phyloP scores from a whole-genome alignment of 345 rosid genomes.

The Aquilaria malaccensis region DNA sequence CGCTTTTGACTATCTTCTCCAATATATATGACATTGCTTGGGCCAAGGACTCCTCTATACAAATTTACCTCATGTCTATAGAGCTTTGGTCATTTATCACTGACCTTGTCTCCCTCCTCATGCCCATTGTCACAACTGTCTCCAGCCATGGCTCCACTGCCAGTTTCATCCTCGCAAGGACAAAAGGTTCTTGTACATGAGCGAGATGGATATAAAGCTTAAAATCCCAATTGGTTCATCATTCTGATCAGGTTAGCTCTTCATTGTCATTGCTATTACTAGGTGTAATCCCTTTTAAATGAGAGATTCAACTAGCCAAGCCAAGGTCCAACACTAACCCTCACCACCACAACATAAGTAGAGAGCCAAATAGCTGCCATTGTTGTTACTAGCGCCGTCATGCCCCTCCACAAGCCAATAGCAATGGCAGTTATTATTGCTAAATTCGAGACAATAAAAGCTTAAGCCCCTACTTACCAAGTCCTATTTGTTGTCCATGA shows the following conservation, averaged over 20 bases:
- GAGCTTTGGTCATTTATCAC: conserved; percentile 25
- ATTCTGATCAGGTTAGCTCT: conserved; percentile 16
- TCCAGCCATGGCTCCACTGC: conserved; percentile 59
- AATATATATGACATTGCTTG: conserved; percentile 54
- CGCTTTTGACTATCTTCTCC: conserved; percentile 32
- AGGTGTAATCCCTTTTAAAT: too few species aligned
- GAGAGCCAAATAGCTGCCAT: too few species aligned
- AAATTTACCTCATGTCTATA: conserved; percentile 24
- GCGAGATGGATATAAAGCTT: conserved; percentile 46
- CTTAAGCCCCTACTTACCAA: too few species aligned
- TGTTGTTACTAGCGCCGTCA: too few species aligned
- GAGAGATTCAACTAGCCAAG: too few species aligned
- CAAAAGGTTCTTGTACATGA: conserved; percentile 54
- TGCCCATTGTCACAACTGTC: conserved; percentile 56
- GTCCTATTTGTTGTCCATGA: too few species aligned
- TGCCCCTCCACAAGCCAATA: too few species aligned
- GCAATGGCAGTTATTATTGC: too few species aligned
- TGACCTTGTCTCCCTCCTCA: conserved; percentile 43
- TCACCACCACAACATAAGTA: too few species aligned
- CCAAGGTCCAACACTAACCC: too few species aligned
- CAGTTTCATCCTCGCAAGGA: conserved; percentile 42
- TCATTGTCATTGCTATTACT: too few species aligned
- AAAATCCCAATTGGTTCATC: conserved; percentile 26
- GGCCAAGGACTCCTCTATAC: conserved; percentile 23
- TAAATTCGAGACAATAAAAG: too few species aligned